These are phyloP conservation scores for Suhomyces sp. DNA, from an alignment of 805 yeast species.

Conservation along the genomic window DNA sequence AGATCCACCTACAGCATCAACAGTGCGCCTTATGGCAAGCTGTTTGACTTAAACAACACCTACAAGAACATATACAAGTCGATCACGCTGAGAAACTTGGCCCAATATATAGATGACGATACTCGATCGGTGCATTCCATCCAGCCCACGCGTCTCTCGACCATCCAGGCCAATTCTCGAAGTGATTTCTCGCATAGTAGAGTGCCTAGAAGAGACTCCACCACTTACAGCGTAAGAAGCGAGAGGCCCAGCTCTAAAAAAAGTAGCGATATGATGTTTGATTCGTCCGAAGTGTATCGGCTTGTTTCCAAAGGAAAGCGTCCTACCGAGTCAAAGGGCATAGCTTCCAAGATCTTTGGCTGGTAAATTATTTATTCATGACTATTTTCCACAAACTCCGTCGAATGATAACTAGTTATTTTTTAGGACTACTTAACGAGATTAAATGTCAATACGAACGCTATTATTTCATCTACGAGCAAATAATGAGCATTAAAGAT, in stretches of 20 bases:
- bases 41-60: constrained; percentile 25
- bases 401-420: background rate
- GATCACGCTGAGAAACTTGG: constrained; percentile 32
- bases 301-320: constrained; percentile 12
- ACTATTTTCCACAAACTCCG: background rate
- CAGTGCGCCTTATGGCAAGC: constrained; percentile 10
- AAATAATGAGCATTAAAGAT: too few relatives aligned
- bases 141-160: constrained; percentile 12
- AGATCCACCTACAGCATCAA: constrained; percentile 24
- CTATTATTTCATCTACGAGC: background rate
- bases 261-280: constrained; percentile 8
- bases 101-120: constrained; percentile 15
- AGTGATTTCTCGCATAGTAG: background rate
- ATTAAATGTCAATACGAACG: too few relatives aligned
- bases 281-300: constrained; percentile 19
- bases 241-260: background rate
- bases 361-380: constrained; percentile 23
- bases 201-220: constrained; percentile 1
- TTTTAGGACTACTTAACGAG: background rate
- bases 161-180: background rate
- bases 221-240: background rate
- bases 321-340: constrained; percentile 8
- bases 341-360: constrained; percentile 35
- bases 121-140: constrained; percentile 13
- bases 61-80: constrained; percentile 36